phyloP scores from a whole-genome alignment of 257 asterid species.

The Avicennia marina region DNA sequence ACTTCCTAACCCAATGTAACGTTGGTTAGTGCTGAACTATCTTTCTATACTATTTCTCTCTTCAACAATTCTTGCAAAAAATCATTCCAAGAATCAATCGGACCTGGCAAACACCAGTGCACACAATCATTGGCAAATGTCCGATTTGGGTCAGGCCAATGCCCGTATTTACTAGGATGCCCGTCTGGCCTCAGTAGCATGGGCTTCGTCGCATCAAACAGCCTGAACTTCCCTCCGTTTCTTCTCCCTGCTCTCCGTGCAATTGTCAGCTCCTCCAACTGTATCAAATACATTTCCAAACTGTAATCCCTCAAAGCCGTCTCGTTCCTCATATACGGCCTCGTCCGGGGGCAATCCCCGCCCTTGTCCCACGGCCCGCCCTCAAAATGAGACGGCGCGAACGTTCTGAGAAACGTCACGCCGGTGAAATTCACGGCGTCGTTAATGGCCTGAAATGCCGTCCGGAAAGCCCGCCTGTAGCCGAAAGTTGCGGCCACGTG shows the following conservation, averaged over 20 bases:
- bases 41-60: too few species aligned
- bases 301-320: constrained; percentile 41
- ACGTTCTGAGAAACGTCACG: constrained; percentile 49
- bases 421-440: constrained; percentile 33
- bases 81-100: constrained; percentile 64
- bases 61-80: constrained; percentile 45
- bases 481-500: constrained; percentile 30
- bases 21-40: too few species aligned
- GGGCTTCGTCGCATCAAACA: constrained; percentile 46
- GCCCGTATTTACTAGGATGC: constrained; percentile 65
- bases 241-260: constrained; percentile 58
- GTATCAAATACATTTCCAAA: constrained; percentile 57
- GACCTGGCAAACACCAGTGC: constrained; percentile 78
- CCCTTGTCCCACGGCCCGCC: constrained; percentile 82
- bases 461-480: constrained; percentile 52
- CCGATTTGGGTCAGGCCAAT: constrained; percentile 27
- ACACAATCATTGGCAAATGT: constrained; percentile 52
- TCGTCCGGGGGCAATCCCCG: constrained; percentile 66
- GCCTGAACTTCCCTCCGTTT: constrained; percentile 36
- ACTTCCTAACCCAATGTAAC: too few species aligned
- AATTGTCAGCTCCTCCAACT: constrained; percentile 62
- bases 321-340: constrained; percentile 48
- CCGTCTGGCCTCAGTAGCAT: constrained; percentile 70
- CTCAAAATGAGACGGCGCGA: constrained; percentile 90
- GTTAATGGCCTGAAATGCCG: constrained; percentile 60